phyloP scores from a whole-genome alignment of 129 eudicot species.

The Mikania micrantha region DNA sequence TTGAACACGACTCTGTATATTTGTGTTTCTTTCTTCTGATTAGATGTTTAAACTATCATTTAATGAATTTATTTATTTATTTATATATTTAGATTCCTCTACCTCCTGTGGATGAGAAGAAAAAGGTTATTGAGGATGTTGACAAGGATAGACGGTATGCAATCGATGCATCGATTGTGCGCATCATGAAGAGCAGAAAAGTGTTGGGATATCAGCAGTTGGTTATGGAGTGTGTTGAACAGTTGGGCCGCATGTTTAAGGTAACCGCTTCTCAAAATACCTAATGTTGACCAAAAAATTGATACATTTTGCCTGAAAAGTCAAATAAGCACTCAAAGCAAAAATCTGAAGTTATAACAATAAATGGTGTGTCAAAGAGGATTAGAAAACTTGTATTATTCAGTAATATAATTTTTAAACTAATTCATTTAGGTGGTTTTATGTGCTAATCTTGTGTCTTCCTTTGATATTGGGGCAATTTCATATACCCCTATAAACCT shows the following conservation, averaged over 20 bases:
- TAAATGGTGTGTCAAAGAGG: neutral
- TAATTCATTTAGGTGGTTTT: neutral
- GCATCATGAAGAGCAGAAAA: slow-evolving; percentile 92
- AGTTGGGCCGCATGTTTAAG: slow-evolving; percentile 97
- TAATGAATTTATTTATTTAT: neutral
- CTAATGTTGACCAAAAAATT: neutral
- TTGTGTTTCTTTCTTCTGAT: neutral
- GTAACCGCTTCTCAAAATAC: slow-evolving; percentile 20
- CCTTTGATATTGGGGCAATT: no score
- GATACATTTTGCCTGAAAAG: neutral
- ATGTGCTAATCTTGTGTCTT: neutral
- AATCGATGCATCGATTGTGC: slow-evolving; percentile 86
- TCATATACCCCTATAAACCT: no score
- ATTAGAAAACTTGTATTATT: neutral
- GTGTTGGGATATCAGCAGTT: slow-evolving; percentile 87
- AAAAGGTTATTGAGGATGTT: slow-evolving; percentile 91
- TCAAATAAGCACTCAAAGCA: neutral
- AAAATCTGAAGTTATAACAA: neutral
- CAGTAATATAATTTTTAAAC: neutral
- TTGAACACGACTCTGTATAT: no score
- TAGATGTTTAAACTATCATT: neutral
- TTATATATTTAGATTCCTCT: slow-evolving; percentile 59
- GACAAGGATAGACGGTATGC: slow-evolving; percentile 89
- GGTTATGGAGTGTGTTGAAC: slow-evolving; percentile 95
- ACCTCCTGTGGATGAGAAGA: slow-evolving; percentile 95